Percentiles rank a stretch among this genome's conserved stretches.
phyloP scores from a whole-genome alignment of 805 yeast species.

The Yarrowia sp. region DNA sequence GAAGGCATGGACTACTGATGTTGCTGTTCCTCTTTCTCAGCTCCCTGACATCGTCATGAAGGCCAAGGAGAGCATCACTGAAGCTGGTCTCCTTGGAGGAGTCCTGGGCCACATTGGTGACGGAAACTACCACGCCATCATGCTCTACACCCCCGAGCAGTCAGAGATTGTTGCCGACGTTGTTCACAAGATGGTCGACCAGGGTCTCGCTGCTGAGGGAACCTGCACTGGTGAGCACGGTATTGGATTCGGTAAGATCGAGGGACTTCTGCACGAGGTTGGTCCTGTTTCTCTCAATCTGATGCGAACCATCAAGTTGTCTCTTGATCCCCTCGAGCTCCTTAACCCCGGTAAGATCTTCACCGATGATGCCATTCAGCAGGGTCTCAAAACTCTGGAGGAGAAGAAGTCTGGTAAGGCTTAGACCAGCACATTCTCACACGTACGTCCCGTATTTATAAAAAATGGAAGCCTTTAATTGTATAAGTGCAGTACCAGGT shows the following conservation, averaged over 20 bases:
- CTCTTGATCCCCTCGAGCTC: slow-evolving; percentile 69
- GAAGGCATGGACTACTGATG: slow-evolving; percentile 71
- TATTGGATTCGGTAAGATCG: slow-evolving; percentile 69
- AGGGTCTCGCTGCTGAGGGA: slow-evolving; percentile 70
- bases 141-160: slow-evolving; percentile 42
- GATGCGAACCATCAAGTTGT: slow-evolving; percentile 70
- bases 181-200: slow-evolving; percentile 58
- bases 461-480: background rate
- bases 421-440: background rate
- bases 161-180: slow-evolving; percentile 46
- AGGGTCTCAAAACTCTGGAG: slow-evolving; percentile 3
- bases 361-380: slow-evolving; percentile 30
- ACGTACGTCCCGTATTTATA: background rate
- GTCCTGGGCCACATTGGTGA: slow-evolving; percentile 82
- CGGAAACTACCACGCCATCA: slow-evolving; percentile 72
- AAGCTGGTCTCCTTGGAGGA: slow-evolving; percentile 52
- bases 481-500: background rate
- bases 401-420: slow-evolving; percentile 7
- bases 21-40: slow-evolving; percentile 73
- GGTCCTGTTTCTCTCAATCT: slow-evolving; percentile 64
- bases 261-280: slow-evolving; percentile 56
- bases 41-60: slow-evolving; percentile 60
- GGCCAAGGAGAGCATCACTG: slow-evolving; percentile 56
- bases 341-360: slow-evolving; percentile 79
- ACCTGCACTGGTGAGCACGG: slow-evolving; percentile 90